Base-by-base conservation (phyloP, 257 asterid genomes). In the Plantago ovata region DNA sequence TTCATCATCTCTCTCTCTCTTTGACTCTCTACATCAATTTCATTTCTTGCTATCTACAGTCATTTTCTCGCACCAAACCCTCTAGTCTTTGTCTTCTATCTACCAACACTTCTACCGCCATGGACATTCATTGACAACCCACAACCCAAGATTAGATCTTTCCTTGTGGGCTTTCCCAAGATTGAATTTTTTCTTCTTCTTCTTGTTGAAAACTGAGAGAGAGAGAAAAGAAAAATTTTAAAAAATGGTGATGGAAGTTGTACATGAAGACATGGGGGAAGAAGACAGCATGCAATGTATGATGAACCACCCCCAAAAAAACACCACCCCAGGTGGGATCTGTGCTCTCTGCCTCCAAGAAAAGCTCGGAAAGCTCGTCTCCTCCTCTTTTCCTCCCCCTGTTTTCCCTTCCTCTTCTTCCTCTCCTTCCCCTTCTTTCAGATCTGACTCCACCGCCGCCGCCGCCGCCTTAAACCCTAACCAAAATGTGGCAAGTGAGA, bases 341-440 rank as follows among this genome's bases (percentile, higher is more conserved):
- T 93, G 99, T 72, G 97, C 94, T 8, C 76, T 83, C 38, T 93
- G 99, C 61, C 95, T 93, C 38, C 99, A 89, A 78, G 99, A 93
- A 65, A 93, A 93, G 85, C 91, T 93, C 20, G 96, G 97, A 16
- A 93, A 93, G 66, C 89, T 93, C 19, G 95, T 93, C 22, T 84
- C 99, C 32, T 86, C 99, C 21, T 85, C 98, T 3, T 82, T 84
- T 16, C 80, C 95, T n/a, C 68, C 78, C 0, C 71, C 88, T 4
- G 49, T 89, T 69, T 81, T 83, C 74, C 97, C 97, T 4, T 76
- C 97, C 21, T 89, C 99, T n/a, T 78, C 97, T 0, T 86, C 96
- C 54, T 69, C 80, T 6, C 57, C 97, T 4, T 76, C 92, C 2
- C 94, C 95, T 48, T 83, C 95, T 13, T 82, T 82, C 61, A 84